Conservation (phyloP, 441 rosid species). For the Populus hybrid region DNA sequence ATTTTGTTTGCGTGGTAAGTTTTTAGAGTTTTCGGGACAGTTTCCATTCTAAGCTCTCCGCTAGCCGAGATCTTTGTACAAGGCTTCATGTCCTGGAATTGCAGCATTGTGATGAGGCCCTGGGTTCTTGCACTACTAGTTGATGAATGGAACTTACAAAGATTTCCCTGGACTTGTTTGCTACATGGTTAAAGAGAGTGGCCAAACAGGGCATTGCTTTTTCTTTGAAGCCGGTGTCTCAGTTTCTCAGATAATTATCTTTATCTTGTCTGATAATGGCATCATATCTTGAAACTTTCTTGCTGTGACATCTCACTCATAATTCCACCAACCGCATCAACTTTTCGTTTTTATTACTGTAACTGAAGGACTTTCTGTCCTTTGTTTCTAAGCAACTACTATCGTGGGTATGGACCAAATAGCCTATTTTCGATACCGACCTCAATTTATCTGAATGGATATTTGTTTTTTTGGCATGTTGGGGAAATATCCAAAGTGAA, state of each 20-base stretch:
- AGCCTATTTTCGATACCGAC: not conserved
- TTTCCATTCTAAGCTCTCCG: not conserved
- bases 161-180: not conserved
- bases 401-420: not conserved
- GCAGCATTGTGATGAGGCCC: no score
- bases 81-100: no score
- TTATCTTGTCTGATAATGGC: not conserved
- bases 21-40: not conserved
- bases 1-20: not conserved
- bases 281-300: not conserved
- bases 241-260: not conserved
- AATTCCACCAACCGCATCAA: no score
- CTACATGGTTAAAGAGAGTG: not conserved
- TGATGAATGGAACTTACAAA: not conserved
- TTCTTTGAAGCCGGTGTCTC: not conserved
- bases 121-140: not conserved
- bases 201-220: not conserved
- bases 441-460: no score
- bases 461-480: no score
- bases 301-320: not conserved
- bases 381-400: not conserved
- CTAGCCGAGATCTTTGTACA: not conserved
- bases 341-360: not conserved
- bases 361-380: not conserved
- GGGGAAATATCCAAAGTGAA: no score